Base-by-base conservation (phyloP, 2,329 filamentous ascomycete species). In the Xylaria sp. region DNA sequence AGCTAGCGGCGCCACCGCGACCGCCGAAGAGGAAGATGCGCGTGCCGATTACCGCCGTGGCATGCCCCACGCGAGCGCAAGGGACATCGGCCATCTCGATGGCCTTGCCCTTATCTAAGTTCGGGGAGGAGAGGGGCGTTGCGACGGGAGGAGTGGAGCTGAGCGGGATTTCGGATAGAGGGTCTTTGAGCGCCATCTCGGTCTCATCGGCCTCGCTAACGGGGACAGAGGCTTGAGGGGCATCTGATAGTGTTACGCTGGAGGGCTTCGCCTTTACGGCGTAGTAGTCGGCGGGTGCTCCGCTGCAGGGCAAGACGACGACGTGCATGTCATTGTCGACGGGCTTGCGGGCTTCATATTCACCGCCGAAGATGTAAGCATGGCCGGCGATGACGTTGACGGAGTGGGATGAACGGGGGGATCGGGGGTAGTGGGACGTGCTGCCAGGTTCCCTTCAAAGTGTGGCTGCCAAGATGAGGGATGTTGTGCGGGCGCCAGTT, bases 11-110 rank as follows among this genome's bases (percentile, higher is more conserved):
- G 2, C 79, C 74, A 56, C 56, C 51, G 50, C 90, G 85, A 8
- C 92, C 91, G 52, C 90, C 91, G 73, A 92, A 96, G 48, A 95
- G 65, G 74, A 93, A 93, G 68, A 95, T 85, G 19, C 85, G 85
- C 50, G 82, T 80, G 59, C 86, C 81, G 59, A 94, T 82, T 1
- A 85, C 80, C 10, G 87, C 83, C 0, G 87, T 84, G 39, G 90
- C 87, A 65, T 91, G 84, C 18, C 91, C 91, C 1, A 92, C 84
- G 18, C 91, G 84, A 1, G 90, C 80, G 1, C 78, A 74, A 0
- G 91, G 90, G 0, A 89, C 79, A 37, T 79, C 71, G 34, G 70
- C 65, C 8, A 67, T 63, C 11, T 57, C 52, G 37, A 70, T 70
- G 60, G 79, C 76, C 59, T 71, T 71, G 55, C 64, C 66, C 37